Evolutionary conservation across 441 rosid species (phyloP), one percentile per base, ranked within the genome.

Genomic region (Manihot esculenta): DNA sequence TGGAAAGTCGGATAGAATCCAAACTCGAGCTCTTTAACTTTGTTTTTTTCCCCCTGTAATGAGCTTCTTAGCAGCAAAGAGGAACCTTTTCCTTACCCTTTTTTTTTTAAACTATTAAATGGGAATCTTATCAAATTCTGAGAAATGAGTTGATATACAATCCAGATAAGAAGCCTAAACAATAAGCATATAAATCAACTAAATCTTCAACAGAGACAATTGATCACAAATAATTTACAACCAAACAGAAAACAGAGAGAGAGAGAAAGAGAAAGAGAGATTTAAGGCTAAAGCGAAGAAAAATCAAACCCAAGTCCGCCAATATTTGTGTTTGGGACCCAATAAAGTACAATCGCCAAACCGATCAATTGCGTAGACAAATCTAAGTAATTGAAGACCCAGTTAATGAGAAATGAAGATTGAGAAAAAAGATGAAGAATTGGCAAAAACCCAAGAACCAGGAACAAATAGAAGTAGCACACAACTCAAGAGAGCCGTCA

Each of bases 151-250:
- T 20, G 54, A 38, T 35, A 17, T 51, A 74, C 5, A 51, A 49
- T 50, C 73, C 75, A 64, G 57, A 70, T 48, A 53, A 10, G 44
- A 56, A 68, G 11, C 15, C n/a, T 20, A 14, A 49, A 71, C 57
- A 49, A 59, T 24, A 30, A 56, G 55, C 71, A 41, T 18, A 1
- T 5, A 21, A 17, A 64, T 20, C 54, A 23, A 18, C 13, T 20
- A 61, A 71, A 61, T n/a, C 21, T 67, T 47, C 51, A 66, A 21
- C 27, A 14, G 13, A 14, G 8, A 71, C 53, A 60, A 76, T 7
- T 30, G 20, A 24, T 9, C 27, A 3, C 35, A 13, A 48, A 59
- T 18, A 21, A 45, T 41, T 6, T 21, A 41, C 11, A 27, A 38
- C n/a, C n/a, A 45, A 77, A n/a, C n/a, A n/a, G n/a, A n/a, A n/a